A percentile compares a stretch with the other conserved stretches of the same genome.
Evolutionary conservation across 2,329 filamentous ascomycete species (phyloP).

Genomic region (Leptodontidium sp.): DNA sequence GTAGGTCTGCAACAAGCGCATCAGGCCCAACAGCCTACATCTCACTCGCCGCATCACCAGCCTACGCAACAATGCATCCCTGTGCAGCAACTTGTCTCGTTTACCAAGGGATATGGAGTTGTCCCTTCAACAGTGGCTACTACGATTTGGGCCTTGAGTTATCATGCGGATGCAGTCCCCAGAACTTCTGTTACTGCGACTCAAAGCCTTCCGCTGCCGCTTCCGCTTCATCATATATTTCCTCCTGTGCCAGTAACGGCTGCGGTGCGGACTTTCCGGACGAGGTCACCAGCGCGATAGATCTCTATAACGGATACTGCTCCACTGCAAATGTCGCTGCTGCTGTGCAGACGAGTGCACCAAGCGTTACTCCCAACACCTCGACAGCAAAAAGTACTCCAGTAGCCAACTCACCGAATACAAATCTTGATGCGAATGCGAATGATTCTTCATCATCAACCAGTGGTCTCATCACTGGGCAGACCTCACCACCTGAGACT

Average conservation of each 20-base stretch:
- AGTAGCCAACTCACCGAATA: background rate
- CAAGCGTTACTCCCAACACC: background rate
- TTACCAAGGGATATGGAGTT: constrained; percentile 2
- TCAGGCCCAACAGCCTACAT: constrained; percentile 9
- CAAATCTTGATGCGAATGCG: background rate
- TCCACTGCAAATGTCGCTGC: constrained; percentile 19
- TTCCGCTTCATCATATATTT: constrained; percentile 9
- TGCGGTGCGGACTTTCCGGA: constrained; percentile 15
- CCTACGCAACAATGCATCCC: constrained; percentile 18
- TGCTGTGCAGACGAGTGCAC: background rate
- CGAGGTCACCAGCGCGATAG: constrained; percentile 19
- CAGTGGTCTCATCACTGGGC: background rate
- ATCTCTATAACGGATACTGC: constrained; percentile 21
- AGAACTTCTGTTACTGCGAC: constrained; percentile 15
- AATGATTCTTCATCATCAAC: background rate
- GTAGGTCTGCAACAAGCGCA: constrained; percentile 2
- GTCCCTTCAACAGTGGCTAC: background rate
- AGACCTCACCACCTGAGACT: background rate
- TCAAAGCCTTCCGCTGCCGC: background rate
- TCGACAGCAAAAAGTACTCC: background rate
- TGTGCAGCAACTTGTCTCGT: constrained; percentile 11
- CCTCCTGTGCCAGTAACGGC: constrained; percentile 13
- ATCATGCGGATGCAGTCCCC: constrained; percentile 4
- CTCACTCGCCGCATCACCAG: background rate
- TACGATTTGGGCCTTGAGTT: constrained; percentile 2